Conservation (phyloP, 148 eudicot genomes). For the Salicornia ramosissima region DNA sequence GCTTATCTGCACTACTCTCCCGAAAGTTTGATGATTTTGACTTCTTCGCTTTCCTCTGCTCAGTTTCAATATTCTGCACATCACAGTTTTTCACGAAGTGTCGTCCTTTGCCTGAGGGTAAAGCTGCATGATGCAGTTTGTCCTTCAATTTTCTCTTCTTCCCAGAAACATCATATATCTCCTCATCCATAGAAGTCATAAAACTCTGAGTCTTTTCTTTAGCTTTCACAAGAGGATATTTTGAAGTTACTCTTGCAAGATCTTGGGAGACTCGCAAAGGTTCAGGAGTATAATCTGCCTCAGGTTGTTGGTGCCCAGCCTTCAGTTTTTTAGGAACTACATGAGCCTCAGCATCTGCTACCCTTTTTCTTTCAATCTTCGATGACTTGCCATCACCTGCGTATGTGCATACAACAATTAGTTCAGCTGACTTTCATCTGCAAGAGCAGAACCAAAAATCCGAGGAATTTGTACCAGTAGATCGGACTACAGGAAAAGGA, state of each 20-base stretch:
- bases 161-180: conserved; percentile 20
- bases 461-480: background rate
- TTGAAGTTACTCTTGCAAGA: conserved; percentile 9
- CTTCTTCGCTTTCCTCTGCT: conserved; percentile 22
- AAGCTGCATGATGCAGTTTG: conserved; percentile 9
- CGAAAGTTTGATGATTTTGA: conserved; percentile 21
- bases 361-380: conserved; percentile 32
- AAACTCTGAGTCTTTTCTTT: conserved; percentile 18
- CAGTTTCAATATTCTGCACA: conserved; percentile 16
- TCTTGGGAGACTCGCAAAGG: conserved; percentile 21
- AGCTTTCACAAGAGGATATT: conserved; percentile 15
- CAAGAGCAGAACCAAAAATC: background rate
- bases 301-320: conserved; percentile 19
- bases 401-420: conserved; percentile 15
- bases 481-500: background rate
- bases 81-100: background rate
- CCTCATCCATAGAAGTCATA: conserved; percentile 11
- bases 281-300: conserved; percentile 14
- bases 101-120: conserved; percentile 13
- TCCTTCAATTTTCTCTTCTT: conserved; percentile 41
- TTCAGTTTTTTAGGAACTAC: conserved; percentile 30
- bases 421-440: conserved; percentile 5
- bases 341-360: conserved; percentile 27
- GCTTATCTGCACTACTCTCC: conserved; percentile 22
- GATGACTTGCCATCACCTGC: conserved; percentile 29